phyloP scores from a whole-genome alignment of 2,329 filamentous ascomycete species.

The Fusarium armeniacum region DNA sequence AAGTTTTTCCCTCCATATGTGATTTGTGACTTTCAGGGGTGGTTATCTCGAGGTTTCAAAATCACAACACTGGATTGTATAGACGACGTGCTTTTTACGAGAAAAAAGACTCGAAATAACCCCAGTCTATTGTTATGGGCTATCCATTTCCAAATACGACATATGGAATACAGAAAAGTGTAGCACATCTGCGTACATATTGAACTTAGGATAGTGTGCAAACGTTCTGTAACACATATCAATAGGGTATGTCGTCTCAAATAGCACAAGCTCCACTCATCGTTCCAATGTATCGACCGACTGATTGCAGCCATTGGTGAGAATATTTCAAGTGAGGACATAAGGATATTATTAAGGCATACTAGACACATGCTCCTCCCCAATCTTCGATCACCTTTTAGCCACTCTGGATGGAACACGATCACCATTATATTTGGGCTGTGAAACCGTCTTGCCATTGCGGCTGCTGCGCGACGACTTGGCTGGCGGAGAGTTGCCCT shows the following conservation, averaged over 20 bases:
- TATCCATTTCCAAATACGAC: neutral
- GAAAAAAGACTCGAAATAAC: neutral
- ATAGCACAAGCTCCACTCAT: neutral
- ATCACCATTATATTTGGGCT: slow-evolving; percentile 55
- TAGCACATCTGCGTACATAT: neutral
- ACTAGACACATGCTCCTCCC: neutral
- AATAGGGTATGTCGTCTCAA: neutral
- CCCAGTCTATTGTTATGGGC: neutral
- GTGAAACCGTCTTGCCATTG: slow-evolving; percentile 46
- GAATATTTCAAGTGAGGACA: neutral
- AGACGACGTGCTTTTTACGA: no score
- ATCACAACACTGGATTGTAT: neutral
- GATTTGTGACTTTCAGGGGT: neutral
- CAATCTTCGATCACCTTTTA: slow-evolving; percentile 45
- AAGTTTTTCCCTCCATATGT: no score
- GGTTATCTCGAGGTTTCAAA: neutral
- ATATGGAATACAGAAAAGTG: neutral
- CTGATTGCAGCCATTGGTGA: neutral
- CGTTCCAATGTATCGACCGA: neutral
- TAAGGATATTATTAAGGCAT: slow-evolving; percentile 26
- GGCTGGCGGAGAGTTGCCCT: slow-evolving; percentile 46
- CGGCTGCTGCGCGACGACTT: slow-evolving; percentile 46
- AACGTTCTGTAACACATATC: neutral
- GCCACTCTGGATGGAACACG: slow-evolving; percentile 54
- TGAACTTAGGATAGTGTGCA: neutral